Evolutionary conservation across 805 yeast genomes (phyloP).

Genomic region (Candida patagonica): DNA sequence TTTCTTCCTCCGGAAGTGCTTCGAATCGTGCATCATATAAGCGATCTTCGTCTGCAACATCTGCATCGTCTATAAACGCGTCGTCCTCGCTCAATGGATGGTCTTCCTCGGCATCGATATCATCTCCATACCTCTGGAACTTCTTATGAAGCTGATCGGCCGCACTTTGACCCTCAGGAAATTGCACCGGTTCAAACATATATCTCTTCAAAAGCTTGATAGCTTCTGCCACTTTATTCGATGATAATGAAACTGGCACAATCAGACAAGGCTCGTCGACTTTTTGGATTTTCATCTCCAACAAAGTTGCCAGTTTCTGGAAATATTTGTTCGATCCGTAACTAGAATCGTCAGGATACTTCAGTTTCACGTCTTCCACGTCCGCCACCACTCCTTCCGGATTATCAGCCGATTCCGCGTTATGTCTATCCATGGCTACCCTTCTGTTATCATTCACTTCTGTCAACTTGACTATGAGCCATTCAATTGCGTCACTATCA

Average conservation of each 20-base stretch:
- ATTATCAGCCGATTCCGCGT: background rate
- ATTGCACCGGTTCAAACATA: slow-evolving; percentile 28
- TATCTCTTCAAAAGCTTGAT: slow-evolving; percentile 36
- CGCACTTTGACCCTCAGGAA: slow-evolving; percentile 30
- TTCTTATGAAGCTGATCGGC: slow-evolving; percentile 24
- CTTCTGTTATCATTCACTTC: background rate
- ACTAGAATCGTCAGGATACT: background rate
- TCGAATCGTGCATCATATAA: slow-evolving; percentile 18
- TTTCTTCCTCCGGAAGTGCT: slow-evolving; percentile 20
- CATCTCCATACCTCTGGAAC: slow-evolving; percentile 4
- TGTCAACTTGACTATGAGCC: slow-evolving; percentile 30
- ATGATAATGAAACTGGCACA: slow-evolving; percentile 29
- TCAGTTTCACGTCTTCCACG: background rate
- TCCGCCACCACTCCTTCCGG: background rate
- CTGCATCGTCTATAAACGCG: slow-evolving; percentile 21
- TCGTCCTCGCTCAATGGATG: slow-evolving; percentile 32
- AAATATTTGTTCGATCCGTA: slow-evolving; percentile 27
- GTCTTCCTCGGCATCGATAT: slow-evolving; percentile 25
- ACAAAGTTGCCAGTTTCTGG: slow-evolving; percentile 34
- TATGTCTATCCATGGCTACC: background rate
- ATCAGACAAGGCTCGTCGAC: slow-evolving; percentile 31
- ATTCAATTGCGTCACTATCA: slow-evolving; percentile 34
- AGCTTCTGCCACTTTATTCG: slow-evolving; percentile 29
- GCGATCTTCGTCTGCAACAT: slow-evolving; percentile 20
- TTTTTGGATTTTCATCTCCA: slow-evolving; percentile 40